phyloP scores from a whole-genome alignment of 1,284 basidiomycete genomes.

The Sanguinoderma infundibulare region DNA sequence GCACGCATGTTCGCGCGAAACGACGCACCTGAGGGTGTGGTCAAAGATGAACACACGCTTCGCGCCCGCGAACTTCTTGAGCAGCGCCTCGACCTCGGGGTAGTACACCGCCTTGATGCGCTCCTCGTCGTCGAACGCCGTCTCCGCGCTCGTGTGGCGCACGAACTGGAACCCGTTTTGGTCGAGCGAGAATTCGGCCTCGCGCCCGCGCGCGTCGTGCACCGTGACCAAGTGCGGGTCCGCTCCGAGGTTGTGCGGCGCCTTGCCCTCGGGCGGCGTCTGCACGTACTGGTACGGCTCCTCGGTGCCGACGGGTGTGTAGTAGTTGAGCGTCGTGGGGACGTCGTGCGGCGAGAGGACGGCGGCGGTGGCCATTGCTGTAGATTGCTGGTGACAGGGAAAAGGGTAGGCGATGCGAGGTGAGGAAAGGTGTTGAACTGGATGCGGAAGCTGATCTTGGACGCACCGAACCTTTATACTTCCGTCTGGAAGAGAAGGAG shows the following conservation, averaged over 20 bases:
- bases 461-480: constrained; percentile 1
- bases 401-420: neutral
- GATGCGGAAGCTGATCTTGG: neutral
- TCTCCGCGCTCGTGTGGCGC: constrained; percentile 29
- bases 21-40: constrained; percentile 36
- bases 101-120: constrained; percentile 43
- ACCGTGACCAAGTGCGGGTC: constrained; percentile 31
- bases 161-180: constrained; percentile 44
- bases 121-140: constrained; percentile 42
- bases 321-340: constrained; percentile 31
- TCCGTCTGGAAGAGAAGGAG: neutral
- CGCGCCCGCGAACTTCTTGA: constrained; percentile 44
- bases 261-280: constrained; percentile 27
- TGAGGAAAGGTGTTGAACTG: neutral
- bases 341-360: constrained; percentile 26
- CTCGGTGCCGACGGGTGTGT: constrained; percentile 25
- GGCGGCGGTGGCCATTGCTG: constrained; percentile 11
- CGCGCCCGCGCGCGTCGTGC: constrained; percentile 34
- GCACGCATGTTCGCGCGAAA: neutral
- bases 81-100: constrained; percentile 42
- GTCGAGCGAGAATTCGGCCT: constrained; percentile 38
- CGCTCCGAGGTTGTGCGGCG: constrained; percentile 29
- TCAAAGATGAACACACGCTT: constrained; percentile 47
- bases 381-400: neutral
- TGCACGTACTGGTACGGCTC: constrained; percentile 33